Base-by-base conservation (phyloP, 1,284 basidiomycete species). In the Xerocomus nothofagi region DNA sequence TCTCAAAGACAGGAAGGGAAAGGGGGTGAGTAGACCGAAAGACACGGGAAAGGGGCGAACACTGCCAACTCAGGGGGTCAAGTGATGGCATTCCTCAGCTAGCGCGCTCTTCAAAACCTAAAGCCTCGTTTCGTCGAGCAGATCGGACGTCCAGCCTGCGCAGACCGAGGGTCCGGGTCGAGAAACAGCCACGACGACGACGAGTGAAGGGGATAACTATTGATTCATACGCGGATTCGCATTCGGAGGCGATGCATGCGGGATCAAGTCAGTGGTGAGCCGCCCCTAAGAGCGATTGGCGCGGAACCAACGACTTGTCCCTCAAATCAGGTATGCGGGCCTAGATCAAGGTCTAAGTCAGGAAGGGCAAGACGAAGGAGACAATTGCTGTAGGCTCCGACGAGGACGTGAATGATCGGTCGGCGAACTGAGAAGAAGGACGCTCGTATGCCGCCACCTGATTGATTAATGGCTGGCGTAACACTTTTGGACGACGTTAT, bases 401-500 rank as follows among this genome's bases (percentile, higher is more conserved):
- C 48, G 59, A 59, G 15, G 52, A 55, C n/a, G 33, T 47, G 38
- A 50, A 58, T 27, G 53, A 56, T 46, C 39, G 31, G n/a, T n/a
- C n/a, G 7, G 45, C 23, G 61, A 49, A 45, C 24, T 31, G 3
- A 39, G 17, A 56, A 45, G 40, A 63, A 56, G 24, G 39, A 37
- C 0, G 27, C 10, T 34, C 44, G 50, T 12, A 44, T 29, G 26
- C 39, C 1, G 9, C n/a, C 9, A 57, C 83, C 23, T 71, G 71
- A 47, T 55, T 86, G 33, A 73, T n/a, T 86, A 74, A 84, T 83
- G 1, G 88, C 86, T 0, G 77, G 82, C 53, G 71, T 85, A 1
- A 61, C 56, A 2, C 66, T 88, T 18, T 53, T 69, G 0, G 82
- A 87, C 27, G 74, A 79, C 24, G 73, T 79, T 2, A 54, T 75